A percentile compares a stretch with the other conserved stretches of the same genome.
phyloP scores from a whole-genome alignment of 2,329 filamentous ascomycete species.

The Beauveria rudraprayagi region DNA sequence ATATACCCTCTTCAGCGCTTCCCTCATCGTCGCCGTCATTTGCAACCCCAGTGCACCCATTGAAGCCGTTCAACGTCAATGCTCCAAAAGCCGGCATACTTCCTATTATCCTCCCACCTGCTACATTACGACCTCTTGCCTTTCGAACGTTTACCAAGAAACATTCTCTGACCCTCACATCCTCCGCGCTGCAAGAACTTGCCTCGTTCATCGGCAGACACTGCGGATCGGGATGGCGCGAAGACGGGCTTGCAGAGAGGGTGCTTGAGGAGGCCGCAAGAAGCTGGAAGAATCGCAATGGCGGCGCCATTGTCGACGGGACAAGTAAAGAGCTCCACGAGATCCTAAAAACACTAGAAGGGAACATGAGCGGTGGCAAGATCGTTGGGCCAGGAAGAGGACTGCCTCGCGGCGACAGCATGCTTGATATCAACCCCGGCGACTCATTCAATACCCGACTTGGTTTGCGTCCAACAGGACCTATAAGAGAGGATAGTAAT shows the following conservation, averaged over 20 bases:
- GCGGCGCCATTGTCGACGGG: constrained; percentile 86
- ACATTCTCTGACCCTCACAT: constrained; percentile 86
- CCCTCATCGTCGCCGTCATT: constrained; percentile 89
- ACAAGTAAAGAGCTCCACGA: constrained; percentile 65
- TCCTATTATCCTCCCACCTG: constrained; percentile 80
- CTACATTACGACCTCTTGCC: constrained; percentile 79
- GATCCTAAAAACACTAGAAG: constrained; percentile 77
- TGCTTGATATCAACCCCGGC: constrained; percentile 48
- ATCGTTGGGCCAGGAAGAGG: constrained; percentile 46
- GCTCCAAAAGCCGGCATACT: constrained; percentile 59
- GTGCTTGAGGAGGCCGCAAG: constrained; percentile 88
- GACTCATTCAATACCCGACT: constrained; percentile 48
- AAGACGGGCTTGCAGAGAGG: constrained; percentile 86
- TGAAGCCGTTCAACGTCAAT: constrained; percentile 53
- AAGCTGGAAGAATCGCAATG: constrained; percentile 83
- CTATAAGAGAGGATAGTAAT: constrained; percentile 53
- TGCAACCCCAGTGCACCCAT: constrained; percentile 74
- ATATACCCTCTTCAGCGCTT: constrained; percentile 47
- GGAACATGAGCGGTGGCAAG: constrained; percentile 80
- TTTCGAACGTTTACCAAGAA: constrained; percentile 98
- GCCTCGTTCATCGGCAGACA: constrained; percentile 87
- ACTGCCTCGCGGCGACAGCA: constrained; percentile 50
- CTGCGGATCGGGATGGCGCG: constrained; percentile 93
- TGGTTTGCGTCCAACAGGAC: constrained; percentile 38
- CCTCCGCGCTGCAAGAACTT: constrained; percentile 74